Evolutionary conservation across 805 yeast species (phyloP), one percentile per base, ranked within the genome.

Genomic region (Candida chilensis): DNA sequence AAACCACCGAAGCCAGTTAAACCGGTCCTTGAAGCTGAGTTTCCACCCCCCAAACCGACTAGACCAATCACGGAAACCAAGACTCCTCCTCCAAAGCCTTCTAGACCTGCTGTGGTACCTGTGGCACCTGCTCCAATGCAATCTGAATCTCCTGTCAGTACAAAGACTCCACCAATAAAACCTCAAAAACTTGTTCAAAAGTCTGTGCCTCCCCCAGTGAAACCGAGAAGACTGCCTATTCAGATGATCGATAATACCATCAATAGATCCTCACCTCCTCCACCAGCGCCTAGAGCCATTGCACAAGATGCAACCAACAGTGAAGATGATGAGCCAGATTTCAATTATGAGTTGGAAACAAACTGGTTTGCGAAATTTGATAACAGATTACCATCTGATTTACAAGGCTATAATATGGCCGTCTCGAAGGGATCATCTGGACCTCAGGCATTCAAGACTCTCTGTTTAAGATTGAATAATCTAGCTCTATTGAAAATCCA

Each of bases 361-460:
- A 65, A 67, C 2, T 73, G 78, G 78, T 72, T 57, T 45, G 54
- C 64, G 1, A 43, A 51, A 10, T 41, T 47, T 6, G 37, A 47
- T 27, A 38, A 32, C 3, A 30, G 33, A 1, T 37, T 67, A n/a
- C 78, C 78, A 1, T 29, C 35, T 8, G 48, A 48, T 27, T 45
- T 72, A 3, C 29, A 42, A 15, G 65, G 65, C 1, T 44, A 58
- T 20, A 58, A 56, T 34, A 61, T 40, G 32, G 47, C 51, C 4
- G 41, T 45, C 1, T 44, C 57, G 11, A 44, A 43, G 27, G 56
- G 60, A 0, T 46, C 38, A 32, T 38, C 38, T 16, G 42, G 47
- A 7, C 37, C 39, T 16, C 48, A 52, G 20, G 45, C 42, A 20
- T 52, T 49, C 28, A 44, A 67, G 14, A 40, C 36, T 9, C 34